phyloP scores from a whole-genome alignment of 1,284 basidiomycete genomes.

The Cystobasidium sp. region DNA sequence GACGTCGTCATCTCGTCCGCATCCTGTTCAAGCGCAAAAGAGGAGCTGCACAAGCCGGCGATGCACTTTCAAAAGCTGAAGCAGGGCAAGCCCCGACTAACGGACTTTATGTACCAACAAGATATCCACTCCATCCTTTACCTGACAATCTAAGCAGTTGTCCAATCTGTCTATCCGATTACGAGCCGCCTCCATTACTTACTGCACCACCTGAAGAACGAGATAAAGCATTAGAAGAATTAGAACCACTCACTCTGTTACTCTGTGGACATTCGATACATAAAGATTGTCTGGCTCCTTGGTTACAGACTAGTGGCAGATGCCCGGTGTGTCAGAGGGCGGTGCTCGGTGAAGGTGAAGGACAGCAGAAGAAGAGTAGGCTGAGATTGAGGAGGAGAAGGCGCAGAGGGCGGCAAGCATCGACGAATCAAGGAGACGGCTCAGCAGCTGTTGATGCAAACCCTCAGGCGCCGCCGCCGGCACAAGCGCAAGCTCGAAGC shows the following conservation, averaged over 20 bases:
- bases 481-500: too few species aligned
- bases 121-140: constrained; percentile 36
- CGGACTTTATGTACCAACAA: constrained; percentile 32
- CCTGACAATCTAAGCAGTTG: constrained; percentile 44
- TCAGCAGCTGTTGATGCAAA: too few species aligned
- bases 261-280: constrained; percentile 44
- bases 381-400: constrained; percentile 5
- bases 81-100: not conserved
- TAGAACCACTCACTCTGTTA: constrained; percentile 39
- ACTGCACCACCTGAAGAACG: constrained; percentile 4
- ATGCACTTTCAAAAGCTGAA: not conserved
- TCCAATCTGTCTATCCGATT: constrained; percentile 46
- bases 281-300: constrained; percentile 44
- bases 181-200: constrained; percentile 32
- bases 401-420: not conserved
- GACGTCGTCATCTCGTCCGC: constrained; percentile 19
- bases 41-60: not conserved
- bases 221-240: constrained; percentile 15
- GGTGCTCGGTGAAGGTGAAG: constrained; percentile 5
- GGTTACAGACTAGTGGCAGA: constrained; percentile 42
- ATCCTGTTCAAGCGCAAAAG: constrained; percentile 28
- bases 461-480: too few species aligned
- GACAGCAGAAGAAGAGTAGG: constrained; percentile 21
- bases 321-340: constrained; percentile 45
- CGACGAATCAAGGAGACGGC: not conserved